Base-by-base conservation (phyloP, 805 yeast genomes). In the Millerago galiae region DNA sequence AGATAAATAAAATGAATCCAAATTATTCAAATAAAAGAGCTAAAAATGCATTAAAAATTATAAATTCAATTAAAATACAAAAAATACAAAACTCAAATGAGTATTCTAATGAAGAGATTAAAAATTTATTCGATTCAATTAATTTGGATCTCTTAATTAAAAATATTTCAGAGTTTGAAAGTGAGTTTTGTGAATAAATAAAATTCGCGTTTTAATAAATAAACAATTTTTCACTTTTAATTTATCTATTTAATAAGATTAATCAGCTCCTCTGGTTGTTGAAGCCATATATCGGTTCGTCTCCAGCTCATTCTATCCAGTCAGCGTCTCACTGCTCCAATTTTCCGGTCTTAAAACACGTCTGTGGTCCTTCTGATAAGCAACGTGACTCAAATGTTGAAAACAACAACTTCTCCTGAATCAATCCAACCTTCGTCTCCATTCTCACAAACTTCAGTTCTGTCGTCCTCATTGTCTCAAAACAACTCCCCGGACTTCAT, bases 341-440 rank as follows among this genome's bases (percentile, higher is more conserved):
- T n/a, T n/a, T n/a, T n/a, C n/a, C n/a, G n/a, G n/a, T n/a, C n/a
- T 21, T 8, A 26, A 8, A 30, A 30, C 33, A 10, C 33, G 33
- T 30, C 15, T 30, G 15, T 11, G 11, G 10, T 9, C n/a, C 14
- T 3, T 9, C 17, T n/a, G 17, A 30, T n/a, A 30, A 30, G 17
- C 13, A 14, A 30, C 17, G 15, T 30, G 33, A 30, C 14, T 24
- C 41, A 40, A 40, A 35, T 43, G 38, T 37, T 46, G 6, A 8
- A 37, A 39, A 41, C 39, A 34, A 37, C 41, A 8, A 41, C 35
- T 13, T 46, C 47, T 1, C 60, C 60, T 7, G 54, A 46, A 16
- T 53, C 59, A 1, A 26, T 56, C 17, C 56, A 44, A 7, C 59
- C 61, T 37, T 39, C 52, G 8, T 55, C 61, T 2, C 61, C 61